A percentile compares a stretch with the other conserved stretches of the same genome.
phyloP scores from a whole-genome alignment of 148 eudicot genomes.

The Nepenthes mirabilis region DNA sequence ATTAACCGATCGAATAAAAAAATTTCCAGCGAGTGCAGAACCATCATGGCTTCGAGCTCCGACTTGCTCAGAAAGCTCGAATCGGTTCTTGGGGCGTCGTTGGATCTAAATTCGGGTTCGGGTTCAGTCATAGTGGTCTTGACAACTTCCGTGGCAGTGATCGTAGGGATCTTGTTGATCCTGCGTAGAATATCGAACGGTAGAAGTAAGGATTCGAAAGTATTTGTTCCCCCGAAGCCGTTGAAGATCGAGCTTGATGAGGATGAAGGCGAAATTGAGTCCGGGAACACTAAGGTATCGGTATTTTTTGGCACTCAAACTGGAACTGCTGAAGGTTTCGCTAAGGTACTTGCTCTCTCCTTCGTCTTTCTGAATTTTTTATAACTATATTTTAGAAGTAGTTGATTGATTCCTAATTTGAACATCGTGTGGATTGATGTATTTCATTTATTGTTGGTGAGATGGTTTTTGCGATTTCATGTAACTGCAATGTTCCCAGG shows the following conservation, averaged over 20 bases:
- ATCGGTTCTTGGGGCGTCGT: constrained; percentile 28
- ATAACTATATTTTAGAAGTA: too few species aligned
- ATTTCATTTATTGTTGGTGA: background rate
- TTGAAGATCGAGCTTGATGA: constrained; percentile 25
- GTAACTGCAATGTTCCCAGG: too few species aligned
- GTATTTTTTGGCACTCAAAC: constrained; percentile 77
- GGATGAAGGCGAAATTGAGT: constrained; percentile 36
- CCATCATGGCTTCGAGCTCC: constrained; percentile 26
- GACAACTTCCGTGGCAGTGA: constrained; percentile 49
- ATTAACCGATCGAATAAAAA: too few species aligned
- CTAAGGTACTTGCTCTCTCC: constrained; percentile 39
- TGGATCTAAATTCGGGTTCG: constrained; percentile 13
- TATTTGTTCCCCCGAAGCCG: constrained; percentile 28
- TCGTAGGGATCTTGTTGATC: constrained; percentile 37
- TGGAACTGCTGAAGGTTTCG: constrained; percentile 90
- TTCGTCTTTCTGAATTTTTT: background rate
- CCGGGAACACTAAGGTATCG: constrained; percentile 49
- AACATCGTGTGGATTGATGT: too few species aligned
- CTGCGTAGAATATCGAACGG: constrained; percentile 46
- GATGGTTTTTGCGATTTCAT: background rate
- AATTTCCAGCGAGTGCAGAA: too few species aligned
- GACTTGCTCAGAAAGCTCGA: constrained; percentile 32
- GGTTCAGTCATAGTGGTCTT: constrained; percentile 17
- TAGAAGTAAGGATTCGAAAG: constrained; percentile 22
- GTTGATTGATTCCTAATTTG: too few species aligned